Evolutionary conservation across 345 rosid species (phyloP), one percentile per base, ranked within the genome.

Genomic region (Limnanthes douglasii): DNA sequence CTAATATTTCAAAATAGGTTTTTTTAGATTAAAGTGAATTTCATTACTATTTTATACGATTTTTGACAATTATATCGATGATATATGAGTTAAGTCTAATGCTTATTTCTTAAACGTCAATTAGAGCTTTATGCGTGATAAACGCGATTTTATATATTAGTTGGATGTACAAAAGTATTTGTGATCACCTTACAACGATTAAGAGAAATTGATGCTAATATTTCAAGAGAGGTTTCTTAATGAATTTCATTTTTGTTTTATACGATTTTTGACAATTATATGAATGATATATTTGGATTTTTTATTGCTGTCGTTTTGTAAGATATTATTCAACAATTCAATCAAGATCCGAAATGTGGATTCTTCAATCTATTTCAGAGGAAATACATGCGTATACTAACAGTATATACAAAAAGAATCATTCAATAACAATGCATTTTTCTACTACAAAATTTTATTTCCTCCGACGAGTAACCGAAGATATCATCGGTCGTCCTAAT

Each of bases 211-310:
- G 38, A 57, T 42, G 55, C 50, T 18, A 53, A 78, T 54, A 41
- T 71, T 57, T 66, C 78, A 45, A 38, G 46, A 13, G 92, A 74
- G 56, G 57, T 54, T 39, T 54, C 66, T 28, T 65, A 66, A 80
- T 78, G 56, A 38, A 17, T 24, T 32, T 34, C 42, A 40, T 30
- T 33, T 28, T 3, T 18, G 2, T 21, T n/a, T 8, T 18, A 16
- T 23, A 23, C 8, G n/a, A 34, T 28, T 13, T 19, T 12, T n/a
- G 9, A 39, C 14, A 13, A 28, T 40, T n/a, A 21, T 29, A 23
- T 23, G 25, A 16, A 37, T 22, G 32, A 14, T 50, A 20, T 31
- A 36, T 18, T 18, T 9, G n/a, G 17, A 22, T 21, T 1, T 9
- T 45, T 15, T 48, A 39, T 41, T 1, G 5, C 4, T 11, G 37